Conservation (phyloP, 345 rosid species). For the Citrus australasica region DNA sequence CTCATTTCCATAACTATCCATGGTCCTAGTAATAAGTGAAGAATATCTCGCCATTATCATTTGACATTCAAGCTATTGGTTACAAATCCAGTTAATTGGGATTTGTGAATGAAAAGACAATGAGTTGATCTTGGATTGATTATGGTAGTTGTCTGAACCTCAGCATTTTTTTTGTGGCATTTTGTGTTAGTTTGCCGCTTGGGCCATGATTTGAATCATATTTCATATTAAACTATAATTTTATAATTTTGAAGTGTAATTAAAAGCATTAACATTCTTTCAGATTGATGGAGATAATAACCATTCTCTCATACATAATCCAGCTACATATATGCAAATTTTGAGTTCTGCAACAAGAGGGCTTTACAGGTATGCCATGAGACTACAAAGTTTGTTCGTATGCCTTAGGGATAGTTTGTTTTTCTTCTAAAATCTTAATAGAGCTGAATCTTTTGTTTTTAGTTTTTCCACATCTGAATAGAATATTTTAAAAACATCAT, state of each 20-base stretch:
- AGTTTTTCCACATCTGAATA: too few relatives aligned
- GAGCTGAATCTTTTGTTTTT: too few relatives aligned
- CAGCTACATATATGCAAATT: conserved; percentile 62
- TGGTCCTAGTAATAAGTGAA: neutral
- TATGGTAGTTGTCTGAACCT: neutral
- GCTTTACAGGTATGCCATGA: conserved; percentile 61
- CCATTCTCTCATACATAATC: conserved; percentile 55
- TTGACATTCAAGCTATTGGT: neutral
- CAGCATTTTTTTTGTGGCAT: neutral
- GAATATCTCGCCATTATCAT: neutral
- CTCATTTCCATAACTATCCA: neutral
- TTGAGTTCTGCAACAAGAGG: conserved; percentile 75
- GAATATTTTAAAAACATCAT: too few relatives aligned
- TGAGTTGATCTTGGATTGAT: neutral
- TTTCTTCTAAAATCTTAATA: neutral
- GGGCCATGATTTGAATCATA: neutral
- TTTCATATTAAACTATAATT: neutral
- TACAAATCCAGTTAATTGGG: neutral
- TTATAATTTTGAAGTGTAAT: neutral
- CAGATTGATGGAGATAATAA: conserved; percentile 63
- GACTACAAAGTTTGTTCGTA: conserved; percentile 11
- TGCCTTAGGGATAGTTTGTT: neutral
- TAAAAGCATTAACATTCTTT: conserved; percentile 21
- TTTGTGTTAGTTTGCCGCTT: neutral
- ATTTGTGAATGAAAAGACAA: neutral